Base-by-base conservation (phyloP, 441 rosid species). In the Pelargonium cotyledonis region DNA sequence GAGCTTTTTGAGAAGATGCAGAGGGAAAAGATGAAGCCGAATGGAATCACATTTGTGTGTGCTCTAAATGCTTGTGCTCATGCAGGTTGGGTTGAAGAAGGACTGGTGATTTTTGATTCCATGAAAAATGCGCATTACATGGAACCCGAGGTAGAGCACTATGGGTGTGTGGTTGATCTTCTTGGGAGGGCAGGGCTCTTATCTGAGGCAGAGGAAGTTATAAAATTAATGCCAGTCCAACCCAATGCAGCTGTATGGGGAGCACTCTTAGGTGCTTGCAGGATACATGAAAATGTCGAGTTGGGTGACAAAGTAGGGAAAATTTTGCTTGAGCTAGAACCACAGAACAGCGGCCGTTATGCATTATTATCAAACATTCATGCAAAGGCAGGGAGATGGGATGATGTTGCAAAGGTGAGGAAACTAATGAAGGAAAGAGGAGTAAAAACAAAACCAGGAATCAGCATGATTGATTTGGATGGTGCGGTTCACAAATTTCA, bases 381-480 rank as follows among this genome's bases (percentile, higher is more conserved):
- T 66, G 92, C 98, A 11, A 79, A 85, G 67, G 87, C 76, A 3
- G 75, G 75, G 31, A 72, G 75, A 71, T 93, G 92, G 91, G 84
- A 86, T 81, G 82, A 89, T 66, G 89, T 84, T 0, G 96, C 92
- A 19, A 79, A 73, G 63, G 83, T 89, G 77, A 84, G 98, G 80
- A 90, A 86, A 40, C 41, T 69, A 77, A 93, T 93, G 93, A 89
- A 93, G 79, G 92, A 90, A 67, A 81, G 73, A 74, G 85, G 89
- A 35, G 77, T 89, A 60, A 84, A 61, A 81, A 88, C 89, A 11
- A 81, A 66, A 70, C 85, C 92, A 6, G 97, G 96, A 5, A 80
- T 64, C 51, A 92, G 98, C 77, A 89, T 91, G 96, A 81, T 91
- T 35, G 96, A 93, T 79, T 83, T 89, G 40, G 79, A 82, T 80